Percentiles rank a stretch among this genome's conserved stretches.
phyloP scores from a whole-genome alignment of 2,329 filamentous ascomycete genomes.

The Cadophora sp. region DNA sequence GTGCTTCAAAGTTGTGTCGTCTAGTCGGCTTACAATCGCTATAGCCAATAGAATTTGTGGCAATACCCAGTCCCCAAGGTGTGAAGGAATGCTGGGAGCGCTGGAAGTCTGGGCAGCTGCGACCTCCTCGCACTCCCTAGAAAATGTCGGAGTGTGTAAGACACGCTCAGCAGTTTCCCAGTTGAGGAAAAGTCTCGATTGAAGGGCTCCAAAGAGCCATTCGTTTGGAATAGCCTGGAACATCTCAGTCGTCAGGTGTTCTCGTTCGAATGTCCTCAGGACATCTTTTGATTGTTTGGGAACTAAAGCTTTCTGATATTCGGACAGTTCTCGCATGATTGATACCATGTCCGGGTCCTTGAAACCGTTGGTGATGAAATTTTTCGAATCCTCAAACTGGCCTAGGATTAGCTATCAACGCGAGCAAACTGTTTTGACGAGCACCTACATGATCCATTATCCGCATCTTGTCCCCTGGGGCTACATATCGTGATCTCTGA shows the following conservation, averaged over 20 bases:
- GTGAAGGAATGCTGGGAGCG: slow-evolving; percentile 14
- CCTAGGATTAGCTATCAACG: slow-evolving; percentile 6
- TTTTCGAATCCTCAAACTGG: slow-evolving; percentile 31
- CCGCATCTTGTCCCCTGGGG: slow-evolving; percentile 28
- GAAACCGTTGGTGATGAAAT: slow-evolving; percentile 27
- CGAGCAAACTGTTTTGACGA: background rate
- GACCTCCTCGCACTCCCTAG: slow-evolving; percentile 25
- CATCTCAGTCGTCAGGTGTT: slow-evolving; percentile 29
- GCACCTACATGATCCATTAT: slow-evolving; percentile 31
- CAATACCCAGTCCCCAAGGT: slow-evolving; percentile 26
- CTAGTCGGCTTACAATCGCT: slow-evolving; percentile 28
- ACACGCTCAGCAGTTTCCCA: slow-evolving; percentile 32
- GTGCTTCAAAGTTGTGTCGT: slow-evolving; percentile 23
- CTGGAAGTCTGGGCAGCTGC: slow-evolving; percentile 14
- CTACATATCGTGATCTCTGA: slow-evolving; percentile 25
- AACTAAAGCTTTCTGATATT: slow-evolving; percentile 25
- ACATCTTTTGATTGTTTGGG: slow-evolving; percentile 15
- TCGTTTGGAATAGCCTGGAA: slow-evolving; percentile 26
- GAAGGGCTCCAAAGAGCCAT: slow-evolving; percentile 21
- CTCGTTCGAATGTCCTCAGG: slow-evolving; percentile 8
- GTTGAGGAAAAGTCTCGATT: slow-evolving; percentile 26
- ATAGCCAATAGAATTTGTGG: slow-evolving; percentile 30
- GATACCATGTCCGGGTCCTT: slow-evolving; percentile 21
- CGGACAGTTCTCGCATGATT: slow-evolving; percentile 29
- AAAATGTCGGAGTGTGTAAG: slow-evolving; percentile 33